Evolutionary conservation across 139 green algal species (phyloP).

Genomic region (Tetraselmis chui): DNA sequence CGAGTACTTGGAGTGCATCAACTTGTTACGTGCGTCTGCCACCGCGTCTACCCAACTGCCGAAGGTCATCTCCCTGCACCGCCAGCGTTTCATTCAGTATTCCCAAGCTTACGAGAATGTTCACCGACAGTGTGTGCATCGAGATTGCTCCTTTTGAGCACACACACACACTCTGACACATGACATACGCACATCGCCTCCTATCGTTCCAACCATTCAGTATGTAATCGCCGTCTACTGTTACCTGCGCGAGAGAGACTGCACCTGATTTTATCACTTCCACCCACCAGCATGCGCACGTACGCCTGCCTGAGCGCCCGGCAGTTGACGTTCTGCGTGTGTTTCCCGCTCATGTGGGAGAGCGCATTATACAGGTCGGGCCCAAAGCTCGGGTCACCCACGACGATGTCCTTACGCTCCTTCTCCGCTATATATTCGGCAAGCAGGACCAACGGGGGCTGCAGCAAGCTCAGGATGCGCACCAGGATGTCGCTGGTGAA

Average conservation of each 20-base stretch:
- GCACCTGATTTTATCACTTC: too few species aligned
- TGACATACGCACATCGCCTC: too few species aligned
- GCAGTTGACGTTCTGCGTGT: not conserved
- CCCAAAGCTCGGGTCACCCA: not conserved
- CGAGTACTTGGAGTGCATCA: not conserved
- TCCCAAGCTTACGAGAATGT: too few species aligned
- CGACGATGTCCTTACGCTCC: not conserved
- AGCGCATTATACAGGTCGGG: not conserved
- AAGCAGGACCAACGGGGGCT: not conserved
- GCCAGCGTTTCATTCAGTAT: too few species aligned
- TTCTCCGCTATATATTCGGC: not conserved
- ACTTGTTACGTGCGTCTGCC: not conserved
- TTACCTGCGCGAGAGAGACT: too few species aligned
- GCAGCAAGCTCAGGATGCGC: not conserved
- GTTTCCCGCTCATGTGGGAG: not conserved
- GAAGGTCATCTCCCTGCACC: not conserved
- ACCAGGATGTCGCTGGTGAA: not conserved
- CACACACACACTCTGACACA: too few species aligned
- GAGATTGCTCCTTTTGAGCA: too few species aligned
- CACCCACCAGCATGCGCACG: not conserved
- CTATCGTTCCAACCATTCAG: too few species aligned
- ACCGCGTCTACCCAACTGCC: not conserved
- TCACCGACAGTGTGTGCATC: too few species aligned
- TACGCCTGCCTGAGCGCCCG: not conserved
- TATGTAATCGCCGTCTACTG: too few species aligned